These are phyloP conservation scores for Tulasnella sp. DNA, from an alignment of 768 basidiomycete genomes.

Conservation along the genomic window DNA sequence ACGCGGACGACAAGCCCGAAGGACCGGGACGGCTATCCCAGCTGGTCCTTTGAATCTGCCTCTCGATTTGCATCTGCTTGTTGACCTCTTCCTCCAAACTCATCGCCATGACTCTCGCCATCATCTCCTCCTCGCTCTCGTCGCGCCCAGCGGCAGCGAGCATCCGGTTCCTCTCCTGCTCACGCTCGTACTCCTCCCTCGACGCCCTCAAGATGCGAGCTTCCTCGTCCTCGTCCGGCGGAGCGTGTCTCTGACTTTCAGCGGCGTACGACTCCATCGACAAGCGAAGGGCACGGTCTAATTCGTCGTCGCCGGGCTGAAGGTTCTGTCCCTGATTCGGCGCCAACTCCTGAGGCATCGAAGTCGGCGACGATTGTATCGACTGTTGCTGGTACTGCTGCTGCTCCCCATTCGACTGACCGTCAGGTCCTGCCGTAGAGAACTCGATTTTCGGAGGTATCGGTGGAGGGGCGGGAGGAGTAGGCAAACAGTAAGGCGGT, in stretches of 20 bases:
- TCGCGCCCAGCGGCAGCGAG: background rate
- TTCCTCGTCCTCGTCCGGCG: background rate
- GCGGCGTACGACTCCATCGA: background rate
- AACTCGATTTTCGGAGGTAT: background rate
- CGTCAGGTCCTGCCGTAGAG: background rate
- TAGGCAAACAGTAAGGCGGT: background rate
- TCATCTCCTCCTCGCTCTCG: background rate
- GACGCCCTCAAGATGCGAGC: background rate
- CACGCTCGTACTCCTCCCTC: background rate
- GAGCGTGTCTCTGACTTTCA: background rate
- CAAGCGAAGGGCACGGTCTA: background rate
- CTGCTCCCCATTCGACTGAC: background rate
- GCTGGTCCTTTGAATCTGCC: background rate
- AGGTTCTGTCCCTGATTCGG: background rate
- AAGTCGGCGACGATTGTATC: background rate
- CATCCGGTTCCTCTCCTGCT: background rate
- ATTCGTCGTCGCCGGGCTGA: background rate
- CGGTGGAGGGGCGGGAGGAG: background rate
- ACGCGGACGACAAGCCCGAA: background rate
- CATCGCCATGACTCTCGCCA: background rate
- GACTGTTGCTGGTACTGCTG: background rate
- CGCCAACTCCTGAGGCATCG: background rate
- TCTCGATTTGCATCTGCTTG: background rate
- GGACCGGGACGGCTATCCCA: background rate
- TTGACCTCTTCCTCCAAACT: background rate